Evolutionary conservation across 495 filamentous ascomycete genomes (phyloP).

Genomic region (Neohortaea acidophila): DNA sequence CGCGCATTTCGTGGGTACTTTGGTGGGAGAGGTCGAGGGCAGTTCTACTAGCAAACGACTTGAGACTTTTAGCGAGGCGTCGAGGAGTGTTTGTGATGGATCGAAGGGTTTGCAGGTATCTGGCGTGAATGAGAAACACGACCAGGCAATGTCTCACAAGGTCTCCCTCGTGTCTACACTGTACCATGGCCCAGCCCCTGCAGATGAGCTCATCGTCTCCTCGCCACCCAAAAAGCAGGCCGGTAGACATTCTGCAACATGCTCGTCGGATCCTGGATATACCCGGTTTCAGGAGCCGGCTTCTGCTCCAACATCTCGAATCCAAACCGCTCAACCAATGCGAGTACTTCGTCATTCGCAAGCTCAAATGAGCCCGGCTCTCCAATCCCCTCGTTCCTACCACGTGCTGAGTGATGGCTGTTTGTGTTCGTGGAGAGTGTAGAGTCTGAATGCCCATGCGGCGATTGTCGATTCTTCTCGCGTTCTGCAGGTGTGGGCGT

Average conservation of each 20-base stretch:
- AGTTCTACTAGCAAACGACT: too few species aligned
- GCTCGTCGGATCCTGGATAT: conserved; percentile 68
- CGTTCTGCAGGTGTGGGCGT: conserved; percentile 32
- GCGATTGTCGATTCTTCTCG: conserved; percentile 26
- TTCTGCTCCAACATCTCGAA: conserved; percentile 49
- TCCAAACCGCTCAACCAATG: conserved; percentile 56
- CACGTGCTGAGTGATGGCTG: not conserved
- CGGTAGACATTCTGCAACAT: conserved; percentile 73
- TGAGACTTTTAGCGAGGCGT: too few species aligned
- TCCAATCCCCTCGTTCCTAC: conserved; percentile 40
- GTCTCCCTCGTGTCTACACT: too few species aligned
- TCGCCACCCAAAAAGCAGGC: conserved; percentile 67
- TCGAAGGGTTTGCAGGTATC: too few species aligned
- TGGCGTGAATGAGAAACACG: too few species aligned
- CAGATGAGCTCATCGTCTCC: too few species aligned
- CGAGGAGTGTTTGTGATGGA: too few species aligned
- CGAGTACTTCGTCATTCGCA: conserved; percentile 70
- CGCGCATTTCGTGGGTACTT: too few species aligned
- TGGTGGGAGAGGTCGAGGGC: too few species aligned
- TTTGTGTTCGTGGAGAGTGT: not conserved
- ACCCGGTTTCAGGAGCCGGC: conserved; percentile 40
- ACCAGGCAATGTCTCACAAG: too few species aligned
- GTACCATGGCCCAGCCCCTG: too few species aligned
- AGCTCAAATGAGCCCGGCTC: conserved; percentile 78
- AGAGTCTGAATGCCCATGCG: conserved; percentile 15